These are phyloP conservation scores for Dryadomyces quercus-mongolicae DNA, from an alignment of 2,329 filamentous ascomycete genomes.

Conservation along the genomic window DNA sequence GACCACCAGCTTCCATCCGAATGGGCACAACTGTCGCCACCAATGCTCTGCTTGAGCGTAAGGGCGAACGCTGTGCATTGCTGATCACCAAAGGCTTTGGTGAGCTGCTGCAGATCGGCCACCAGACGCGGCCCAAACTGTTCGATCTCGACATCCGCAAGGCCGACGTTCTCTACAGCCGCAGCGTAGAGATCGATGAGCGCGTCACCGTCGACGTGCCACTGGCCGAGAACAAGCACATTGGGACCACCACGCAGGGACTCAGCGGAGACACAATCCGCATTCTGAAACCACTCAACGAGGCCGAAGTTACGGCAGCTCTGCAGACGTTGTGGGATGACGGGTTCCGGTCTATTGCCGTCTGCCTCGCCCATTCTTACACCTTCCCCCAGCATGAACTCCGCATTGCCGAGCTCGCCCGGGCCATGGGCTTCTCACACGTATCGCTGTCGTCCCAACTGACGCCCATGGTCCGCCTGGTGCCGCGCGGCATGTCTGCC, in stretches of 20 bases:
- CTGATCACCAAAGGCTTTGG: constrained; percentile 80
- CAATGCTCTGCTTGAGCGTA: constrained; percentile 80
- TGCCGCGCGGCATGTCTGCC: constrained; percentile 63
- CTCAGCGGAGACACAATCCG: constrained; percentile 65
- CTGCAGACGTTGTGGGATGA: constrained; percentile 55
- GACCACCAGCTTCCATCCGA: constrained; percentile 83
- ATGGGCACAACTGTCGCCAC: constrained; percentile 96
- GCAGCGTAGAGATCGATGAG: constrained; percentile 79
- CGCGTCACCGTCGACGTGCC: constrained; percentile 86
- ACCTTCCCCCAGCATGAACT: constrained; percentile 82
- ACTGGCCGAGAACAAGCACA: constrained; percentile 27
- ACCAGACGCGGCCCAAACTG: constrained; percentile 83
- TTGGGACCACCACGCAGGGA: constrained; percentile 23
- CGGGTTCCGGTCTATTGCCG: constrained; percentile 71
- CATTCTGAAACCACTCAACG: constrained; percentile 50
- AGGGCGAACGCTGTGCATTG: constrained; percentile 79
- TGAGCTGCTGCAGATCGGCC: constrained; percentile 80
- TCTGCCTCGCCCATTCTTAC: constrained; percentile 87
- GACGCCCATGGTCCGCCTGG: constrained; percentile 74
- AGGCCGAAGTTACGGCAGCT: constrained; percentile 42
- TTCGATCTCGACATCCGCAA: constrained; percentile 83
- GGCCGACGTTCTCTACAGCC: constrained; percentile 75
- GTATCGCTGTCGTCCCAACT: constrained; percentile 53
- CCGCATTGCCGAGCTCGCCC: constrained; percentile 61
- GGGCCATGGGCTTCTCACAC: constrained; percentile 61